These are phyloP conservation scores for Zymoseptoria ardabiliae DNA, from an alignment of 2,329 filamentous ascomycete species.

Conservation along the genomic window DNA sequence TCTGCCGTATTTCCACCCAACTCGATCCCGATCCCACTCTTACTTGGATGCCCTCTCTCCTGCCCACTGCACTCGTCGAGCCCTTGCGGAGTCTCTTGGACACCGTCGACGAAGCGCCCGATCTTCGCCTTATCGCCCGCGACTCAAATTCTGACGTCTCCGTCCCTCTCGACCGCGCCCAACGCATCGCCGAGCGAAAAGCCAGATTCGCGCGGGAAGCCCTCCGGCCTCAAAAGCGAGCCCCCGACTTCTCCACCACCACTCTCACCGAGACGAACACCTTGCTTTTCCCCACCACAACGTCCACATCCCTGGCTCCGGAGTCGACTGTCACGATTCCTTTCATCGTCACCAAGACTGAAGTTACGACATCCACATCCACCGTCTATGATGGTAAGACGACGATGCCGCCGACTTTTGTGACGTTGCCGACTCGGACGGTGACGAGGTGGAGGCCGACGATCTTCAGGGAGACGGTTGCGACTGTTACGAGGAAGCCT, in stretches of 20 bases:
- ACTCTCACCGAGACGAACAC: slow-evolving; percentile 29
- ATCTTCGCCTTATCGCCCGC: slow-evolving; percentile 1
- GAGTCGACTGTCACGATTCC: slow-evolving; percentile 2
- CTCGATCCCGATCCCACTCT: slow-evolving; percentile 19
- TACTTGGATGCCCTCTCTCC: slow-evolving; percentile 18
- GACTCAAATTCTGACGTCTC: neutral
- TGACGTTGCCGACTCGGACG: slow-evolving; percentile 4
- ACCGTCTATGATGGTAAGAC: slow-evolving; percentile 1
- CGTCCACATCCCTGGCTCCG: slow-evolving; percentile 1
- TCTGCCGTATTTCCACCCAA: slow-evolving; percentile 25
- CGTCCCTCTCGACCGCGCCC: slow-evolving; percentile 7
- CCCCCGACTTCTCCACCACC: slow-evolving; percentile 27
- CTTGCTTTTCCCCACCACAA: slow-evolving; percentile 20
- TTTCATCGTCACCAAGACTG: slow-evolving; percentile 5
- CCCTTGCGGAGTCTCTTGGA: slow-evolving; percentile 2
- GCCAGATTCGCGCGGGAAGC: slow-evolving; percentile 18
- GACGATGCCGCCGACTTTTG: neutral
- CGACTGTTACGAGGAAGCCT: slow-evolving; percentile 1
- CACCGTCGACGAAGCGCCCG: slow-evolving; percentile 5
- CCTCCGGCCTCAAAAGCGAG: slow-evolving; percentile 19
- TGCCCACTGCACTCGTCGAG: slow-evolving; percentile 21
- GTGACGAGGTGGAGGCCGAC: slow-evolving; percentile 1
- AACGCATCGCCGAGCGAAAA: slow-evolving; percentile 21
- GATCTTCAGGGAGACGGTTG: slow-evolving; percentile 1
- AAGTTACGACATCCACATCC: slow-evolving; percentile 7